These are phyloP conservation scores for Lichtheimia corymbifera DNA, from an alignment of 371 early-diverging fungal genomes.

Conservation along the genomic window DNA sequence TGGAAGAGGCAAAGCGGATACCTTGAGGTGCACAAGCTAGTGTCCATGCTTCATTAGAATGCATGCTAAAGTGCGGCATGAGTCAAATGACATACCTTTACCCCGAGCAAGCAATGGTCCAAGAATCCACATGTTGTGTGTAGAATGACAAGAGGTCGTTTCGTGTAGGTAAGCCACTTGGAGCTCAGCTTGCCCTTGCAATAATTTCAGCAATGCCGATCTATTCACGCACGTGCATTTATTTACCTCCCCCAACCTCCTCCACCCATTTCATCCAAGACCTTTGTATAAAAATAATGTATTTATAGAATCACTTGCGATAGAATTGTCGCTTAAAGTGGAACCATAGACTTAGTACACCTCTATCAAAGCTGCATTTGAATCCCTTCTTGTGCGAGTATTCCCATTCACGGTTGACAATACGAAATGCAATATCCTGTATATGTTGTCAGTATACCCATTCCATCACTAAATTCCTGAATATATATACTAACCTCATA, in stretches of 20 bases:
- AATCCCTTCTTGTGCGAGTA: slow-evolving; percentile 91
- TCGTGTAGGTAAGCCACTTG: not conserved
- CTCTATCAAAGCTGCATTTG: slow-evolving; percentile 86
- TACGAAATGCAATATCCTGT: slow-evolving; percentile 89
- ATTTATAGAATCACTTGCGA: slow-evolving; percentile 54
- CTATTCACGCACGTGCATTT: not conserved
- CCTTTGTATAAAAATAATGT: not conserved
- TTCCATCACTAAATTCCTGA: not conserved
- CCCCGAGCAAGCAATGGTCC: not conserved
- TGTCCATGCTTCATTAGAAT: not conserved
- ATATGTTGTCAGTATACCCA: not conserved
- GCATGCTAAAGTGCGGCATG: not conserved
- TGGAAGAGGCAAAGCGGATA: not conserved
- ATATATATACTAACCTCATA: slow-evolving; percentile 59
- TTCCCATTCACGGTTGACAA: slow-evolving; percentile 96
- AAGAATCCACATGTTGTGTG: not conserved
- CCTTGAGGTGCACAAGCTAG: not conserved
- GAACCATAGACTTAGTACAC: slow-evolving; percentile 91
- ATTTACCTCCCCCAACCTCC: too few species aligned
- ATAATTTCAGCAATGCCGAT: not conserved
- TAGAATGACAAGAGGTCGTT: not conserved
- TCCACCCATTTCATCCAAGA: too few species aligned
- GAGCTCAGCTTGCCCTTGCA: not conserved
- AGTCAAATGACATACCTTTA: not conserved
- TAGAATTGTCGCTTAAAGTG: slow-evolving; percentile 88